These are phyloP conservation scores for Fusarium guadeloupense DNA, from an alignment of 2,329 filamentous ascomycete species.

Conservation along the genomic window DNA sequence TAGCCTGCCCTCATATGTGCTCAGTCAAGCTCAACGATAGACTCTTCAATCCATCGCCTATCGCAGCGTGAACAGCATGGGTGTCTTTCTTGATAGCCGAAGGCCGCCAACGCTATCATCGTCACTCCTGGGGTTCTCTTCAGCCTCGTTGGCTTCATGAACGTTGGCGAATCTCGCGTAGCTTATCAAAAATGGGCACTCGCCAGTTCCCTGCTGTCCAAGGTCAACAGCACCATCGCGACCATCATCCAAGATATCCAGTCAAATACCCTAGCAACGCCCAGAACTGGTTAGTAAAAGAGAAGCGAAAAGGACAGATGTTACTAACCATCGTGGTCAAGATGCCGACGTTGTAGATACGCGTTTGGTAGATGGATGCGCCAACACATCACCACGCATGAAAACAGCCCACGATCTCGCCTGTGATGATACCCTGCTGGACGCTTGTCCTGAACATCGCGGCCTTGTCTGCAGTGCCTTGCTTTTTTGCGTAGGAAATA, in stretches of 20 bases:
- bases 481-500: constrained; percentile 47
- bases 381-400: constrained; percentile 47
- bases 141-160: constrained; percentile 48
- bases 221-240: constrained; percentile 48
- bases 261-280: background rate
- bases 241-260: constrained; percentile 40
- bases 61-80: constrained; percentile 22
- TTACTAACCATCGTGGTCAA: constrained; percentile 48
- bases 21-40: too few species aligned
- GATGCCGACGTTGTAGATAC: constrained; percentile 43
- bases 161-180: constrained; percentile 50
- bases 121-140: constrained; percentile 48
- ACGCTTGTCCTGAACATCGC: background rate
- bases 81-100: constrained; percentile 40
- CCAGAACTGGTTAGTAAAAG: background rate
- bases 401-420: constrained; percentile 48
- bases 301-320: constrained; percentile 34
- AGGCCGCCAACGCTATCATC: constrained; percentile 41
- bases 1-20: too few species aligned
- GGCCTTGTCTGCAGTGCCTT: constrained; percentile 44
- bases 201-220: constrained; percentile 47
- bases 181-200: constrained; percentile 51
- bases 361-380: constrained; percentile 46
- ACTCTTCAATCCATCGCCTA: too few species aligned
- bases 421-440: constrained; percentile 22